Evolutionary conservation across 1,139 yeast genomes (phyloP), one percentile per base, ranked within the genome.

Genomic region (Maudiozyma humilis): DNA sequence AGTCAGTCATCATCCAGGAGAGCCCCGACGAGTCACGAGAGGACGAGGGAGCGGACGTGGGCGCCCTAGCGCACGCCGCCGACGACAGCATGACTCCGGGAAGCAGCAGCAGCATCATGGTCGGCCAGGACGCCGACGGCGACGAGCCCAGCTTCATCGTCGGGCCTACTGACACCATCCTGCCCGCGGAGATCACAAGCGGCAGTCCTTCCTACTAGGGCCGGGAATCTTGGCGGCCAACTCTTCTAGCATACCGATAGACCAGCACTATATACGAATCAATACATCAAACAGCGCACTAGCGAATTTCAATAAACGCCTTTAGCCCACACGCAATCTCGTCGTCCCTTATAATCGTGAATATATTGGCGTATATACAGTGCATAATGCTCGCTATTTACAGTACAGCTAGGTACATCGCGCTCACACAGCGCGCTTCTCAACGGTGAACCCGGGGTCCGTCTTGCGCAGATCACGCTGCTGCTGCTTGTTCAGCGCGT

Each of bases 391-490:
- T 27, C n/a, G 31, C n/a, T 27, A 27, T 37, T 45, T 39, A 50
- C 23, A 42, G 39, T n/a, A 32, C n/a, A 12, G n/a, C n/a, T n/a
- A n/a, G n/a, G n/a, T n/a, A n/a, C n/a, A n/a, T n/a, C n/a, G n/a
- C n/a, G n/a, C n/a, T 20, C 37, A 33, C 43, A 41, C 59, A 48
- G n/a, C 36, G 8, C 36, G 16, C 43, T 65, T 73, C 63, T 67
- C 69, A 34, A 76, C 70, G 8, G 60, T 60, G 53, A 76, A 82
- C 0, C 94, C 94, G 12, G 86, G 78, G 41, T 73, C 73, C 1
- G 62, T 52, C 60, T 76, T 81, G 65, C 89, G 75, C 37, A 69
- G 70, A n/a, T 57, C 59, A 45, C 80, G 70, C 59, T 79, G 69
- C 55, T 82, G 70, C n/a, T 64, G 62, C 41, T 69, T 72, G 1